Evolutionary conservation across 345 rosid species (phyloP).

Genomic region (Triadica sebifera): DNA sequence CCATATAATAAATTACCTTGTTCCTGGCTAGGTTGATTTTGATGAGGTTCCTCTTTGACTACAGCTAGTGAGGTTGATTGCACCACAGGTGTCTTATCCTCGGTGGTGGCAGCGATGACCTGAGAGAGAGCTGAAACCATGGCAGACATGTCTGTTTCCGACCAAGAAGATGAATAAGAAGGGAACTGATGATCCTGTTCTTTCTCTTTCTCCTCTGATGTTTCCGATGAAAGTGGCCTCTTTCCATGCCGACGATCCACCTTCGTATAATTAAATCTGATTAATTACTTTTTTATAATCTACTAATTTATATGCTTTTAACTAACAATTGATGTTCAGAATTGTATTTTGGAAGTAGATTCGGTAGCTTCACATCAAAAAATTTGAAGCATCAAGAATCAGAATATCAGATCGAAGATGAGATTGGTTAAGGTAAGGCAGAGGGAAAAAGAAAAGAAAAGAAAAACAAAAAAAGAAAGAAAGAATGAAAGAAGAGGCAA

Average conservation of each 20-base stretch:
- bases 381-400: not conserved
- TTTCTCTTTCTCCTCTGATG: conserved; percentile 50
- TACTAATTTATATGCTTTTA: too few relatives aligned
- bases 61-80: conserved; percentile 15
- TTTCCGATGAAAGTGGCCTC: conserved; percentile 59
- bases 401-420: not conserved
- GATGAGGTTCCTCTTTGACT: conserved; percentile 9
- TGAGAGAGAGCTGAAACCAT: conserved; percentile 79
- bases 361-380: not conserved
- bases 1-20: too few relatives aligned
- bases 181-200: conserved; percentile 18
- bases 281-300: too few relatives aligned
- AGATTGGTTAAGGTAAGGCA: not conserved
- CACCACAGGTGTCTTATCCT: conserved; percentile 8
- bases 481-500: too few relatives aligned
- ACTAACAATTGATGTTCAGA: too few relatives aligned
- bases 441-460: not conserved
- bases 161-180: conserved; percentile 41
- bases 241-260: conserved; percentile 73
- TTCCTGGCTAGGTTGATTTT: conserved; percentile 11
- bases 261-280: conserved; percentile 12
- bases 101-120: conserved; percentile 38
- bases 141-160: conserved; percentile 72
- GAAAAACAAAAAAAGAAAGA: too few relatives aligned
- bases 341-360: not conserved